phyloP scores from a whole-genome alignment of 2,329 filamentous ascomycete species.

The Exophiala dermatitidis region DNA sequence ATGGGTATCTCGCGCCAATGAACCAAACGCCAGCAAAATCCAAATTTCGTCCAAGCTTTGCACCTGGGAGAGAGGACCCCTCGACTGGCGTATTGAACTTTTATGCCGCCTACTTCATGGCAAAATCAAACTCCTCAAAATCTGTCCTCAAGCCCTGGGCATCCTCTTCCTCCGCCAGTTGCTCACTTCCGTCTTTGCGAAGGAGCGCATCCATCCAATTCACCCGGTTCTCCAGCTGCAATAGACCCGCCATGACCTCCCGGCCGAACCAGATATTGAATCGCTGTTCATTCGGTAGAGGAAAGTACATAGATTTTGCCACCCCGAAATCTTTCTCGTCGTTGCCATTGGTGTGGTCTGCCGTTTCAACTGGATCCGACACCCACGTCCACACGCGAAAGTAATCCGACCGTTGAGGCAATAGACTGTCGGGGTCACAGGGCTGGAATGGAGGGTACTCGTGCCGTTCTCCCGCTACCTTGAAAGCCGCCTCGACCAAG shows the following conservation, averaged over 20 bases:
- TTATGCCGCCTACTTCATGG: slow-evolving; percentile 35
- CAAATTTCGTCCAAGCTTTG: neutral
- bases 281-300: slow-evolving; percentile 60
- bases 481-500: slow-evolving; percentile 80
- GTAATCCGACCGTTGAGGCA: slow-evolving; percentile 51
- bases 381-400: slow-evolving; percentile 78
- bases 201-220: slow-evolving; percentile 83
- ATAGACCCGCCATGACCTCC: slow-evolving; percentile 77
- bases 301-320: slow-evolving; percentile 58
- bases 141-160: slow-evolving; percentile 65
- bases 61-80: neutral
- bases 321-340: slow-evolving; percentile 10
- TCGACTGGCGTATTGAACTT: neutral
- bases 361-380: slow-evolving; percentile 17
- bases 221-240: slow-evolving; percentile 69
- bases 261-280: slow-evolving; percentile 91
- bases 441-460: slow-evolving; percentile 49
- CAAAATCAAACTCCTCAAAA: slow-evolving; percentile 85
- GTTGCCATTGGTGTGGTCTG: slow-evolving; percentile 20
- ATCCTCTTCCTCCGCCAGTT: slow-evolving; percentile 52
- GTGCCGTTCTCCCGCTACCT: slow-evolving; percentile 74
- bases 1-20: neutral
- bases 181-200: slow-evolving; percentile 65
- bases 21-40: neutral
- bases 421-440: slow-evolving; percentile 35